Percentiles rank a stretch among this genome's conserved stretches.
Conservation (phyloP, 805 yeast genomes). For the Ogataea sp. region DNA sequence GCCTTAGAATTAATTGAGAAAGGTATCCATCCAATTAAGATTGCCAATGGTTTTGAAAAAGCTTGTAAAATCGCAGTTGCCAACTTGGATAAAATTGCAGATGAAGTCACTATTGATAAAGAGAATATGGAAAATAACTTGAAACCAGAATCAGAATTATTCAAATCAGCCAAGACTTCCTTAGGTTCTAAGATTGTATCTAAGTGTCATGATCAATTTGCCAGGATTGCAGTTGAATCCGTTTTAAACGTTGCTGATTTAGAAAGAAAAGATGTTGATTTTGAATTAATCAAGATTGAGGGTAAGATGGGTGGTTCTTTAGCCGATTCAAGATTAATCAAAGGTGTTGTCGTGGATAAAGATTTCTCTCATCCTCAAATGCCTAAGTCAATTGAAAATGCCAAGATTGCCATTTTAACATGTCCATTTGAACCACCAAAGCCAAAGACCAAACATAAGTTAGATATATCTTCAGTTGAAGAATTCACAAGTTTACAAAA, state of each 20-base stretch:
- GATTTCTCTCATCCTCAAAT: conserved; percentile 98
- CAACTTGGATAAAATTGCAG: conserved; percentile 59
- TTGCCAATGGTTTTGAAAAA: conserved; percentile 95
- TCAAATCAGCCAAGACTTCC: conserved; percentile 91
- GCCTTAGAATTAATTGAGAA: conserved; percentile 90
- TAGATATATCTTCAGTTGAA: conserved; percentile 88
- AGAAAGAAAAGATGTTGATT: conserved; percentile 91
- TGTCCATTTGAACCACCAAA: conserved; percentile 99
- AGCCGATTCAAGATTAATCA: conserved; percentile 75
- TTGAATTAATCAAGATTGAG: conserved; percentile 90
- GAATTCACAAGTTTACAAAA: conserved; percentile 87
- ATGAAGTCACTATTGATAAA: conserved; percentile 28
- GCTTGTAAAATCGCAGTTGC: conserved; percentile 88
- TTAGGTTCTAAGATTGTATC: conserved; percentile 94
- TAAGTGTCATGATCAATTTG: conserved; percentile 87
- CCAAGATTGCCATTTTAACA: conserved; percentile 88
- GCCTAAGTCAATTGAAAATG: conserved; percentile 76
- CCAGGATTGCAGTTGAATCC: conserved; percentile 95
- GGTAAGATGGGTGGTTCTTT: conserved; percentile 94
- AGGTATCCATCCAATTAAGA: conserved; percentile 94
- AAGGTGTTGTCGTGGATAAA: conserved; percentile 91
- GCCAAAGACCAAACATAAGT: conserved; percentile 97
- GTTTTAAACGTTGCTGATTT: conserved; percentile 88
- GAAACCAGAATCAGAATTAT: conserved; percentile 43
- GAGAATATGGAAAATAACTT: conserved; percentile 19